phyloP scores from a whole-genome alignment of 192 early-diverging fungal species.

The Umbelopsis ramanniana region DNA sequence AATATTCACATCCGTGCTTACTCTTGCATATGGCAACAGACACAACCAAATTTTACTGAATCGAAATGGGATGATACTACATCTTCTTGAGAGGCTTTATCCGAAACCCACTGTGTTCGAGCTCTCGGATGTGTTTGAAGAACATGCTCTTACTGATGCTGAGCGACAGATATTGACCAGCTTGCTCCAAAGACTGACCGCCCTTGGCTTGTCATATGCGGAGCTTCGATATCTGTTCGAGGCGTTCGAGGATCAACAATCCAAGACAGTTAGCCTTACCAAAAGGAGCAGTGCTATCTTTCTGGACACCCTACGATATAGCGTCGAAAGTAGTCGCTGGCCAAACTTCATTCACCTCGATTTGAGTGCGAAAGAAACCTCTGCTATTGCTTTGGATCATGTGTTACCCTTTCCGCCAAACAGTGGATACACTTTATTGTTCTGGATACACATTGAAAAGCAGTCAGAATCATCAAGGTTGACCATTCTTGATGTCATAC shows the following conservation, averaged over 20 bases:
- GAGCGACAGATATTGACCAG: slow-evolving; percentile 45
- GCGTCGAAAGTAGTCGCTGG: slow-evolving; percentile 55
- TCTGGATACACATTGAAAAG: slow-evolving; percentile 66
- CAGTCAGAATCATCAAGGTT: slow-evolving; percentile 50
- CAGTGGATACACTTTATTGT: slow-evolving; percentile 61
- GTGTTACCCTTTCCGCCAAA: slow-evolving; percentile 59
- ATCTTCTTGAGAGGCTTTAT: slow-evolving; percentile 12
- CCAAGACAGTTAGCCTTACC: slow-evolving; percentile 42
- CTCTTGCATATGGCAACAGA: slow-evolving; percentile 51
- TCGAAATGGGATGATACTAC: slow-evolving; percentile 47
- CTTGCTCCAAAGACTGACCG: slow-evolving; percentile 56
- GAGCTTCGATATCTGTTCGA: slow-evolving; percentile 64
- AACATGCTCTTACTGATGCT: slow-evolving; percentile 27
- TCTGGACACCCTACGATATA: slow-evolving; percentile 60
- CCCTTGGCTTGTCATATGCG: slow-evolving; percentile 56
- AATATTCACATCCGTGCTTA: slow-evolving; percentile 44
- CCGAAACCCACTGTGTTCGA: neutral
- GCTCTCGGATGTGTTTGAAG: slow-evolving; percentile 7
- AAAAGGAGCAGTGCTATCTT: slow-evolving; percentile 31
- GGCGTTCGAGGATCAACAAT: slow-evolving; percentile 42
- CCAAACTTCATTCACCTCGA: slow-evolving; percentile 71
- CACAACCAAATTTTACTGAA: slow-evolving; percentile 61
- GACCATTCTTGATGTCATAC: slow-evolving; percentile 51
- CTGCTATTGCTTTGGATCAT: slow-evolving; percentile 50
- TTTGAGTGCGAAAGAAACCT: slow-evolving; percentile 29